Evolutionary conservation across 495 filamentous ascomycete genomes (phyloP).

Genomic region (Margaritispora aquatica): DNA sequence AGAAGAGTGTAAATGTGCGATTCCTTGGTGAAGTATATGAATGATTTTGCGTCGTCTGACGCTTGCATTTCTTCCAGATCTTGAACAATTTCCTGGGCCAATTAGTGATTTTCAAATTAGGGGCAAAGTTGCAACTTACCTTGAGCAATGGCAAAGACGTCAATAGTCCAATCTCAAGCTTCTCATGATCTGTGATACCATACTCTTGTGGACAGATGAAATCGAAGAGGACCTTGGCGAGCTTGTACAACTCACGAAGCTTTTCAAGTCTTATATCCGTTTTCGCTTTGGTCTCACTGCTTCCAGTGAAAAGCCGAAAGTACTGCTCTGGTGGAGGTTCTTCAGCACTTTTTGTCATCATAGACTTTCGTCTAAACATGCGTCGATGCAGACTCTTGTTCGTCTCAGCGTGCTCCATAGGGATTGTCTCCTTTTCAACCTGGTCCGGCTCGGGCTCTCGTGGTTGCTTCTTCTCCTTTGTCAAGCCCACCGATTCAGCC

Average conservation of each 20-base stretch:
- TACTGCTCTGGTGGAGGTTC: constrained; percentile 45
- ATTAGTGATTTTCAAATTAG: background rate
- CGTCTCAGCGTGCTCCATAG: constrained; percentile 26
- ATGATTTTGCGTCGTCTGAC: constrained; percentile 84
- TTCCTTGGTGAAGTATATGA: constrained; percentile 99
- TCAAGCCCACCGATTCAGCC: constrained; percentile 31
- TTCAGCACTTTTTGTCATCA: constrained; percentile 28
- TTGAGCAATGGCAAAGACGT: constrained; percentile 88
- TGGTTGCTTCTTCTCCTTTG: constrained; percentile 22
- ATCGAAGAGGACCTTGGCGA: constrained; percentile 93
- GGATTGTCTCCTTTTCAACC: constrained; percentile 18
- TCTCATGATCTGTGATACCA: constrained; percentile 87
- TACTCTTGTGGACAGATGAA: constrained; percentile 99
- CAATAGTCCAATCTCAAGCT: constrained; percentile 92
- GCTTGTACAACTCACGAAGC: constrained; percentile 82
- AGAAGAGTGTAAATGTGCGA: constrained; percentile 96
- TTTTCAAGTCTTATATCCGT: constrained; percentile 79
- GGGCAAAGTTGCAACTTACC: constrained; percentile 3
- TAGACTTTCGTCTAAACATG: constrained; percentile 45
- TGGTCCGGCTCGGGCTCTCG: constrained; percentile 27
- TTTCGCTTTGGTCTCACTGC: constrained; percentile 71
- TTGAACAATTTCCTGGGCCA: constrained; percentile 69
- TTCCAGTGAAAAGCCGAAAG: constrained; percentile 80
- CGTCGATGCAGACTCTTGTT: constrained; percentile 38
- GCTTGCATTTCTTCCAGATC: constrained; percentile 98